Evolutionary conservation across 176 grass and related monocot genomes (phyloP).

Genomic region (Juncus effusus): DNA sequence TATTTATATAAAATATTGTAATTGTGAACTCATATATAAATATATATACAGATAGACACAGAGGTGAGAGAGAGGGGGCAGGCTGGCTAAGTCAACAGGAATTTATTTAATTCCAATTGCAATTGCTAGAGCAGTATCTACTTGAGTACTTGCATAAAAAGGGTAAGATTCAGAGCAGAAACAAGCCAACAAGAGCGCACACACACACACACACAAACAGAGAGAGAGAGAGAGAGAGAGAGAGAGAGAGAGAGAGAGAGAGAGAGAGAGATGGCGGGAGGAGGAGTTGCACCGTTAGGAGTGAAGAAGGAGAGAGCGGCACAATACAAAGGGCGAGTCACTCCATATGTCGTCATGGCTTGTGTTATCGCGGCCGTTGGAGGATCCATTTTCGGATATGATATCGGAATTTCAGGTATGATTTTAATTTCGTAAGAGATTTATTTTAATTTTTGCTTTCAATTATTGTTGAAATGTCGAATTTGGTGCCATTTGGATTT

Average conservation of each 20-base stretch:
- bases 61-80: background rate
- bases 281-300: constrained; percentile 51
- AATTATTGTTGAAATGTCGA: background rate
- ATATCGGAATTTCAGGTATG: constrained; percentile 86
- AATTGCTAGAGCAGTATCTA: background rate
- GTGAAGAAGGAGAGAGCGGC: constrained; percentile 75
- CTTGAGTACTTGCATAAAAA: constrained; percentile 5
- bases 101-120: constrained; percentile 13
- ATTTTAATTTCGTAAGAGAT: background rate
- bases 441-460: background rate
- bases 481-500: background rate
- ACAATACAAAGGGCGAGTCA: constrained; percentile 80
- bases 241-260: background rate
- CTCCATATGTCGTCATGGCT: constrained; percentile 62
- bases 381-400: constrained; percentile 87
- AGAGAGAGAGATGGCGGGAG: constrained; percentile 42
- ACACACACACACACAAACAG: background rate
- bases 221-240: background rate
- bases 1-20: no score
- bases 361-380: constrained; percentile 86
- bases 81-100: constrained; percentile 14
- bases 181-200: no score
- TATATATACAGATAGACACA: background rate
- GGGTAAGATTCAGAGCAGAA: background rate
- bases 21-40: no score